Conservation (phyloP, 768 basidiomycete genomes). For the Lactarius sp. region DNA sequence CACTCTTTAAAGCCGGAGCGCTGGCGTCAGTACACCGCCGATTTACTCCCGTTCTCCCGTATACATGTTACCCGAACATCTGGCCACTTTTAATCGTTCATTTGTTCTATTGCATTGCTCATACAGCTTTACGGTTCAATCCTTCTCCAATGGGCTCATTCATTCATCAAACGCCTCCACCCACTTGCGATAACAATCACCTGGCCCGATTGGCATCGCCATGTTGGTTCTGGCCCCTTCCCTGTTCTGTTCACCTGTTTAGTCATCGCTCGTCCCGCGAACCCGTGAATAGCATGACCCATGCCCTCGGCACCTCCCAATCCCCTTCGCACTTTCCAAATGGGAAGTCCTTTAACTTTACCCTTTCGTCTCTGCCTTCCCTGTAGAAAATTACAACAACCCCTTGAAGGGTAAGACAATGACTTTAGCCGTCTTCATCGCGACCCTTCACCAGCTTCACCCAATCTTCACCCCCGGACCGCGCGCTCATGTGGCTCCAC, state of each 20-base stretch:
- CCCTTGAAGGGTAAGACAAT: neutral
- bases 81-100: constrained; percentile 2
- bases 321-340: neutral
- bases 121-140: neutral
- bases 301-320: neutral
- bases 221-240: neutral
- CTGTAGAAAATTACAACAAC: neutral
- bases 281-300: neutral
- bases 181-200: neutral
- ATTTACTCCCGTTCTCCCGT: constrained; percentile 10
- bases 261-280: constrained; percentile 11
- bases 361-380: neutral
- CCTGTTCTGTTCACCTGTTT: constrained; percentile 1
- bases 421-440: neutral
- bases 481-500: constrained; percentile 70
- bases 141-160: neutral
- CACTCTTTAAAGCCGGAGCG: constrained; percentile 15
- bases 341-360: constrained; percentile 7
- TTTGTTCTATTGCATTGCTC: neutral
- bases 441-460: neutral
- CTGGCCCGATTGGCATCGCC: constrained; percentile 1
- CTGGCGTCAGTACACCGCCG: constrained; percentile 17
- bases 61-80: constrained; percentile 1
- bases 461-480: constrained; percentile 34
- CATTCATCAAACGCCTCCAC: constrained; percentile 4